A percentile compares a stretch with the other conserved stretches of the same genome.
Evolutionary conservation across 1,139 yeast species (phyloP).

Genomic region (Taphrina deformans): DNA sequence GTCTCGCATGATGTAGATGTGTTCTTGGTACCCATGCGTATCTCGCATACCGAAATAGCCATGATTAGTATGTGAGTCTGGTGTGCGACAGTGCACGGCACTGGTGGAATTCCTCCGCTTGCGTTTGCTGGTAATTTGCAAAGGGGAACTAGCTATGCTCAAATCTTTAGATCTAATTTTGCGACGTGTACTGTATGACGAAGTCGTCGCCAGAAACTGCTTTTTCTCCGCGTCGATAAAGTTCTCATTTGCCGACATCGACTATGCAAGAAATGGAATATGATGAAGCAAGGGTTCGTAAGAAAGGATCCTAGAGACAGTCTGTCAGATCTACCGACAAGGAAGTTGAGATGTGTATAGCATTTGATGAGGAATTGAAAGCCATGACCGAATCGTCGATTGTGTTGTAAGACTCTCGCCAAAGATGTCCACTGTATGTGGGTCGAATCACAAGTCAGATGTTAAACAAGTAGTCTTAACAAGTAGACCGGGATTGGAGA

Average conservation of each 20-base stretch:
- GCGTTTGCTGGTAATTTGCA: neutral
- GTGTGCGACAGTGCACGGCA: neutral
- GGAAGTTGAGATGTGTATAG: no score
- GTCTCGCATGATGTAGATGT: slow-evolving; percentile 2
- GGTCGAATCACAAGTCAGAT: no score
- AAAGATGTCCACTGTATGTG: no score
- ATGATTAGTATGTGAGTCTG: neutral
- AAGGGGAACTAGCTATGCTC: neutral
- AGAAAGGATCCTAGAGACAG: no score
- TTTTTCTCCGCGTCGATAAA: neutral
- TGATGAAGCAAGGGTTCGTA: no score
- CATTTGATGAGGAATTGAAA: no score
- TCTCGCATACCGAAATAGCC: neutral
- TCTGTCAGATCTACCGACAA: no score
- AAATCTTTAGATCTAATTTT: neutral
- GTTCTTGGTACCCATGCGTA: neutral
- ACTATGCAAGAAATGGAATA: neutral
- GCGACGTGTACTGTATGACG: neutral
- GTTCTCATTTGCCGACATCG: neutral
- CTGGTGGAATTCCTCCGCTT: neutral
- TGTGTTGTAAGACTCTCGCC: no score
- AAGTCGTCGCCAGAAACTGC: neutral
- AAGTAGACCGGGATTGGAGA: no score
- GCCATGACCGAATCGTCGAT: no score
- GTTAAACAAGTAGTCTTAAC: no score